Evolutionary conservation across 805 yeast genomes (phyloP), one percentile per base, ranked within the genome.

Genomic region (Scheffersomyces stipitis): DNA sequence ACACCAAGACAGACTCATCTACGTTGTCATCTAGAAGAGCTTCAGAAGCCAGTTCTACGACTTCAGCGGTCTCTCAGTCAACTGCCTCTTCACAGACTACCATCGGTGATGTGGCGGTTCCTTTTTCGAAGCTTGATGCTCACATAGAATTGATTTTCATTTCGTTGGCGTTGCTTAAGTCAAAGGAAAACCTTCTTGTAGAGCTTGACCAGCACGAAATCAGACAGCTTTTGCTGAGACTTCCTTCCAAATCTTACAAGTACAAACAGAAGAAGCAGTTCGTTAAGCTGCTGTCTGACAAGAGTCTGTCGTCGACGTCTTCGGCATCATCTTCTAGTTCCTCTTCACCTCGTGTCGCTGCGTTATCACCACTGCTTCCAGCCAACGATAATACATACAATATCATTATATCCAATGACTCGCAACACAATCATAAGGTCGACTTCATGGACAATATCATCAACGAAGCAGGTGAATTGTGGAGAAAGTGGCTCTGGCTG

Each of bases 161-260:
- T 3, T 80, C 86, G 33, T 66, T 89, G 32, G 86, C 96, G 1
- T 76, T 90, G 27, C 66, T 90, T 46, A 86, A 86, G 59, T 81
- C 91, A 34, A 83, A 83, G 58, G 90, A 85, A 49, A 78, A 79
- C 48, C 79, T 84, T 27, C 70, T 90, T 37, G 73, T 86, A 45
- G 97, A 90, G 56, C 80, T 89, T 45, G 98, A 90, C 52, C 95
- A 87, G 56, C 81, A 86, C 45, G 98, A 90, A 61, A 86, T 88
- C 30, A 71, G 89, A 26, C 95, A 89, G 54, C 80, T 80, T 46
- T 69, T 90, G 43, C 78, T 78, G 42, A 75, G 81, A 26, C 54
- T 75, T 31, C 78, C 81, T 1, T 69, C 80, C 10, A 68, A 68
- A 41, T 62, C 69, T 12, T 60, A 65, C 56, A 61, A 56, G 45